These are phyloP conservation scores for Hymenoscyphus fructigenus DNA, from an alignment of 2,329 filamentous ascomycete species.

Conservation along the genomic window DNA sequence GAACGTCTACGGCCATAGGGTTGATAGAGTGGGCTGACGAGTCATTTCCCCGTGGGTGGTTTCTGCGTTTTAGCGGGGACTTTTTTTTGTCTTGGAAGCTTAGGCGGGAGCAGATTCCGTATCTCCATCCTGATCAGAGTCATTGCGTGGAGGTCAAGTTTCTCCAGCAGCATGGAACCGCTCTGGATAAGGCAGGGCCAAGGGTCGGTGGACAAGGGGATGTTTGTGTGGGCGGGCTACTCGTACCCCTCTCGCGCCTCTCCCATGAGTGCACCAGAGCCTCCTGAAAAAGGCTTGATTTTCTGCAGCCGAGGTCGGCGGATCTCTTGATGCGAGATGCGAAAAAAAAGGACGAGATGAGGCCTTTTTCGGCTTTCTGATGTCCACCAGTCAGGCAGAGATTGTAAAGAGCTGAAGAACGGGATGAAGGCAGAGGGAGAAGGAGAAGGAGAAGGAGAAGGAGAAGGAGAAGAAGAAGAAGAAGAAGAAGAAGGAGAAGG, in stretches of 20 bases:
- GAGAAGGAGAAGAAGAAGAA: neutral
- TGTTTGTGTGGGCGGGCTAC: neutral
- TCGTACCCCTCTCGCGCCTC: neutral
- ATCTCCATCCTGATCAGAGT: neutral
- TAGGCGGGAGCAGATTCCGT: neutral
- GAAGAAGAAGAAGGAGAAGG: neutral
- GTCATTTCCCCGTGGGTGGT: neutral
- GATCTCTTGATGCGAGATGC: neutral
- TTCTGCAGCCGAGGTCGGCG: conserved; percentile 9
- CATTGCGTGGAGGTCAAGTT: neutral
- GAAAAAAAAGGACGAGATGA: conserved; percentile 4
- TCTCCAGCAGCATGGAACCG: neutral
- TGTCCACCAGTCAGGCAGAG: neutral
- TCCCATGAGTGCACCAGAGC: neutral
- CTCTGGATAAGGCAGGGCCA: neutral
- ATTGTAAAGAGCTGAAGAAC: neutral
- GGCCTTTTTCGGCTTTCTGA: conserved; percentile 4
- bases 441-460: neutral
- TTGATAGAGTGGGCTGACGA: neutral
- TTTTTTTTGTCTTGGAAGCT: neutral
- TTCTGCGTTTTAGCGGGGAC: neutral
- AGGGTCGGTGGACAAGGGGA: neutral
- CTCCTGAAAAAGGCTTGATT: conserved; percentile 4
- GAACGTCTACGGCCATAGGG: neutral
- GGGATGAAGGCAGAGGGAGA: neutral